Evolutionary conservation across 2,329 filamentous ascomycete genomes (phyloP).

Genomic region (Penicillium sp.): DNA sequence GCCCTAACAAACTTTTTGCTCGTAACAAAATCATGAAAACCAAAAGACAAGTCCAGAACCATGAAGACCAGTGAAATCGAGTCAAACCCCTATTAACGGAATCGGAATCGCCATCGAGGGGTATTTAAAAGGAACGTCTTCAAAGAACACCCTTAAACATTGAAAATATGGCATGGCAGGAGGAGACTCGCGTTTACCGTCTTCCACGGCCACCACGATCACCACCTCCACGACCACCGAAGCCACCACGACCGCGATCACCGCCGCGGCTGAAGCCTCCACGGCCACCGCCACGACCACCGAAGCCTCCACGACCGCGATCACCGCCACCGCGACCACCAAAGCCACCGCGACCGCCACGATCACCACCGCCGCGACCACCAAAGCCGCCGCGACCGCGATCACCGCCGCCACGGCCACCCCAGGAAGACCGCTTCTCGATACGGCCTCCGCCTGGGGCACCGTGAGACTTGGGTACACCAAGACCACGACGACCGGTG

Average conservation of each 20-base stretch:
- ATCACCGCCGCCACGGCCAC: conserved; percentile 8
- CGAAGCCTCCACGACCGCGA: conserved; percentile 6
- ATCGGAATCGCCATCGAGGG: conserved; percentile 15
- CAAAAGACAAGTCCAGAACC: conserved; percentile 3
- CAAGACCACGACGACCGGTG: conserved; percentile 23
- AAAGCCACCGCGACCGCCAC: conserved; percentile 1
- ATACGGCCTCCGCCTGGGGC: conserved; percentile 23
- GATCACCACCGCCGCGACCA: conserved; percentile 1
- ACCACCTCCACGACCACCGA: conserved; percentile 1
- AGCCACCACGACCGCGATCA: conserved; percentile 6
- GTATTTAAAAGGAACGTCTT: conserved; percentile 16
- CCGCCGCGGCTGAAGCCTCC: conserved; percentile 1
- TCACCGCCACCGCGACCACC: conserved; percentile 8
- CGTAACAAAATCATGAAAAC: conserved; percentile 16
- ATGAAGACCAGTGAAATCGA: conserved; percentile 6
- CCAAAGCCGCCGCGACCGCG: conserved; percentile 3
- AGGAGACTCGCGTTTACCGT: background rate
- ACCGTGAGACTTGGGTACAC: conserved; percentile 27
- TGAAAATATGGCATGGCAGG: background rate
- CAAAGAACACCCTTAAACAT: conserved; percentile 5
- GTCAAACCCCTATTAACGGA: conserved; percentile 14
- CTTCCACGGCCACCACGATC: conserved; percentile 7
- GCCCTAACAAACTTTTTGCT: conserved; percentile 21
- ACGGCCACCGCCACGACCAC: conserved; percentile 5
- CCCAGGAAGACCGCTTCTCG: conserved; percentile 26